A percentile compares a stretch with the other conserved stretches of the same genome.
These are phyloP conservation scores for Thraustochytrium sp. DNA, from an alignment of 352 stramenopile species.

Conservation along the genomic window DNA sequence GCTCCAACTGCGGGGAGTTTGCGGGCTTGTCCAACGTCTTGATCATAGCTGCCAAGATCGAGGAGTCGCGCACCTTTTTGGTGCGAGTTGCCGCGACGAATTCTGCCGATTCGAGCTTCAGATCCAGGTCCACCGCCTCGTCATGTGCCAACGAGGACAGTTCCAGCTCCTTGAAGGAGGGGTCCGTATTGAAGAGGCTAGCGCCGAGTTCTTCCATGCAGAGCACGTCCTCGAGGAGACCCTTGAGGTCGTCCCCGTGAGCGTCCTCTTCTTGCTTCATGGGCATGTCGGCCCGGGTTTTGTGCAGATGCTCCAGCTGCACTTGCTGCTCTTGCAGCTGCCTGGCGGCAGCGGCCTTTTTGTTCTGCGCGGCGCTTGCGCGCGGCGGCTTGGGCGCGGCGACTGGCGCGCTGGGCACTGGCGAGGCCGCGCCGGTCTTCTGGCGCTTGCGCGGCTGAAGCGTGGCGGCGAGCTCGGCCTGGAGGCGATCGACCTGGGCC, in stretches of 20 bases:
- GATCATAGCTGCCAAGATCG: conserved; percentile 19
- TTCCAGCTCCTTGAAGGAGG: conserved; percentile 9
- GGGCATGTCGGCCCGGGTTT: too few species aligned
- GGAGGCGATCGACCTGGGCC: neutral
- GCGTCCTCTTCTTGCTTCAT: neutral
- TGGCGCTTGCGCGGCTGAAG: neutral
- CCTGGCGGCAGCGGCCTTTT: too few species aligned
- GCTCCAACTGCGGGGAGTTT: conserved; percentile 25
- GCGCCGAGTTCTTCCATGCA: neutral
- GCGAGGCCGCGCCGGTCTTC: neutral
- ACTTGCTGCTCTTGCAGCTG: too few species aligned
- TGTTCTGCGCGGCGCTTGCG: too few species aligned
- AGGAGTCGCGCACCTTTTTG: neutral
- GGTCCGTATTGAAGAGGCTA: neutral
- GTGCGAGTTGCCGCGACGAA: neutral
- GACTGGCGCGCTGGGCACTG: too few species aligned
- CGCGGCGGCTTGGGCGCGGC: too few species aligned
- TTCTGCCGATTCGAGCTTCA: conserved; percentile 22
- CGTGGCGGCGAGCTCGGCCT: neutral
- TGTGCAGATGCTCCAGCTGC: too few species aligned
- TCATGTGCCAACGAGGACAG: conserved; percentile 31
- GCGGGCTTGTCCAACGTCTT: conserved; percentile 23
- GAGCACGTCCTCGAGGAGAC: conserved; percentile 2
- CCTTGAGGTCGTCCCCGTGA: neutral
- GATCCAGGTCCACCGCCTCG: conserved; percentile 13